Conservation (phyloP, 2,329 filamentous ascomycete species). For the Daldinia sp. region DNA sequence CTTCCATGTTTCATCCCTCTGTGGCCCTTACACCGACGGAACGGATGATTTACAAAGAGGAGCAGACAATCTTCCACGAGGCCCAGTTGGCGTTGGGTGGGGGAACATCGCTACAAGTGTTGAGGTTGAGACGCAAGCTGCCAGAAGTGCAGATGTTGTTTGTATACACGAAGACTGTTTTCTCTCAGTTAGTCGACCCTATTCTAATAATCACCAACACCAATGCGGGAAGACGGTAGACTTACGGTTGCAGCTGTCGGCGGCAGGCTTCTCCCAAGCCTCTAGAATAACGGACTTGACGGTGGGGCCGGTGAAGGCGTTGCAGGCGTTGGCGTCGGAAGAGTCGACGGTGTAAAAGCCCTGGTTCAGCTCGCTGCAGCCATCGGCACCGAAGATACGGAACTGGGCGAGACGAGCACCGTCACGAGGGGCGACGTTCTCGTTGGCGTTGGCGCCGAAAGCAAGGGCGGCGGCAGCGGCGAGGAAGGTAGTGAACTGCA, state of each 20-base stretch:
- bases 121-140: background rate
- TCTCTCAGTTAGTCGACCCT: background rate
- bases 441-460: conserved; percentile 41
- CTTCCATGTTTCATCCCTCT: background rate
- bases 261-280: conserved; percentile 32
- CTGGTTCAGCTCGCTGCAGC: conserved; percentile 45
- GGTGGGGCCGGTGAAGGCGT: conserved; percentile 60
- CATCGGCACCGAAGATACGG: conserved; percentile 46
- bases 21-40: background rate
- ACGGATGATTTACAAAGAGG: background rate
- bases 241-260: conserved; percentile 46
- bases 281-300: conserved; percentile 44
- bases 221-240: background rate
- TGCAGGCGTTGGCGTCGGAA: conserved; percentile 42
- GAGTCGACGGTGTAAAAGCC: conserved; percentile 48
- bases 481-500: conserved; percentile 49
- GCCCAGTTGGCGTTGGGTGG: conserved; percentile 16
- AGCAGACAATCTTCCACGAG: conserved; percentile 24
- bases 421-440: conserved; percentile 36
- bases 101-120: conserved; percentile 15
- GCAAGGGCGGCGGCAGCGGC: conserved; percentile 40
- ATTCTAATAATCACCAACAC: background rate
- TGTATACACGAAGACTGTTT: conserved; percentile 33
- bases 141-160: conserved; percentile 20
- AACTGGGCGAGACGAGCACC: conserved; percentile 48